phyloP scores from a whole-genome alignment of 805 yeast species.

The Metschnikowia hibisci region DNA sequence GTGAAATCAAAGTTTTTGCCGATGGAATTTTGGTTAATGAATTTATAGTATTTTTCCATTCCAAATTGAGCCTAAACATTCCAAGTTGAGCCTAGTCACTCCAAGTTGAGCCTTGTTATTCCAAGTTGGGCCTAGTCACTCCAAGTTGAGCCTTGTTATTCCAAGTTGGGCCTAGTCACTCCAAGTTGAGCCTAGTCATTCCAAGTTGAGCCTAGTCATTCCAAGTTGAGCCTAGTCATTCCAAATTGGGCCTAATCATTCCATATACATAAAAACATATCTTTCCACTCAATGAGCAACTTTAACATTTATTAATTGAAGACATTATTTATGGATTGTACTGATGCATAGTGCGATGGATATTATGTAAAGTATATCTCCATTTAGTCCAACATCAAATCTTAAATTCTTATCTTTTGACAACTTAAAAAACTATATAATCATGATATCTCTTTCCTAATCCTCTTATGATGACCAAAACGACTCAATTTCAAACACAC shows the following conservation, averaged over 20 bases:
- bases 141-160: no score
- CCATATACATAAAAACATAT: no score
- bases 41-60: constrained; percentile 57
- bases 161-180: no score
- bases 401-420: constrained; percentile 49
- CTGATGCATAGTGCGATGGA: constrained; percentile 12
- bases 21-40: constrained; percentile 70
- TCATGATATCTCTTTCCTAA: constrained; percentile 50
- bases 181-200: no score
- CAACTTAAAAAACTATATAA: constrained; percentile 63
- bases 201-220: no score
- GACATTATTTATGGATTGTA: constrained; percentile 34
- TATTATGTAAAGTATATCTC: constrained; percentile 16
- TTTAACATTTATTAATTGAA: constrained; percentile 64
- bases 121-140: no score
- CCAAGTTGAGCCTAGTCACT: constrained; percentile 36
- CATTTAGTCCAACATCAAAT: constrained; percentile 73
- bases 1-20: constrained; percentile 73
- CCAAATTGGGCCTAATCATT: no score
- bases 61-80: no score
- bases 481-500: constrained; percentile 72
- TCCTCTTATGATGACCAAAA: constrained; percentile 48
- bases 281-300: constrained; percentile 53
- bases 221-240: no score
- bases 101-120: no score